Percentiles rank a stretch among this genome's conserved stretches.
Conservation (phyloP, 768 basidiomycete species). For the Trichaptum fuscoviolaceum region DNA sequence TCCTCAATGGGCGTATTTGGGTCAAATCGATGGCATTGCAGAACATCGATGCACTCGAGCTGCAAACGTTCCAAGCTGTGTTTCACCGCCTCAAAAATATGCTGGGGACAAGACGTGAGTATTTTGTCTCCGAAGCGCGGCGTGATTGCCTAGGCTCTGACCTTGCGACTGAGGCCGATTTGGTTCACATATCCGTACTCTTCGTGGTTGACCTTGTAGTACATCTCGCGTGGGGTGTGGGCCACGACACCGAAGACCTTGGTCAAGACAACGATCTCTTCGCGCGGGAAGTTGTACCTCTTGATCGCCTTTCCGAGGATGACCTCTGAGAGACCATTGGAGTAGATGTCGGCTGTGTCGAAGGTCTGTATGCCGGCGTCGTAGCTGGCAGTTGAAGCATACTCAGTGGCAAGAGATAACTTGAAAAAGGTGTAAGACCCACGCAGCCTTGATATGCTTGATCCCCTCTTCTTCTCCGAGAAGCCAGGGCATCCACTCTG, state of each 20-base stretch:
- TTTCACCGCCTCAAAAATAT: constrained; percentile 55
- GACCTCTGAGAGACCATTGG: constrained; percentile 35
- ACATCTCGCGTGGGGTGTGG: constrained; percentile 13
- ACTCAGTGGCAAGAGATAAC: too few relatives aligned
- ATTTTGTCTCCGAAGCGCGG: not conserved
- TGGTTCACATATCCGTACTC: constrained; percentile 50
- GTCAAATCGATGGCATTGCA: constrained; percentile 59
- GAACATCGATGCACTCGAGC: constrained; percentile 52
- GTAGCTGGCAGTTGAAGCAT: constrained; percentile 24
- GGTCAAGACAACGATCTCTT: constrained; percentile 46
- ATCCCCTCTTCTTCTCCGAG: constrained; percentile 40
- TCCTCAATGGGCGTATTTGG: constrained; percentile 53
- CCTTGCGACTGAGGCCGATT: constrained; percentile 42
- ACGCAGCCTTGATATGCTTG: constrained; percentile 45
- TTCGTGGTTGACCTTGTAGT: constrained; percentile 11
- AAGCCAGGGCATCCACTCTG: constrained; percentile 52
- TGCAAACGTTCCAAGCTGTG: constrained; percentile 36
- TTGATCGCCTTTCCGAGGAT: constrained; percentile 43
- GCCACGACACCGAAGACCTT: constrained; percentile 27
- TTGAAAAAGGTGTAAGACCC: constrained; percentile 15
- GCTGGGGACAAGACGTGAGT: constrained; percentile 15
- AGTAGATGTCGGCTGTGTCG: constrained; percentile 53
- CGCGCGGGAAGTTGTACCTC: constrained; percentile 37
- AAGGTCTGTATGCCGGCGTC: constrained; percentile 61
- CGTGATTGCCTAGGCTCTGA: constrained; percentile 10